Conservation (phyloP, 2,329 filamentous ascomycete genomes). For the Colletotrichum lini region DNA sequence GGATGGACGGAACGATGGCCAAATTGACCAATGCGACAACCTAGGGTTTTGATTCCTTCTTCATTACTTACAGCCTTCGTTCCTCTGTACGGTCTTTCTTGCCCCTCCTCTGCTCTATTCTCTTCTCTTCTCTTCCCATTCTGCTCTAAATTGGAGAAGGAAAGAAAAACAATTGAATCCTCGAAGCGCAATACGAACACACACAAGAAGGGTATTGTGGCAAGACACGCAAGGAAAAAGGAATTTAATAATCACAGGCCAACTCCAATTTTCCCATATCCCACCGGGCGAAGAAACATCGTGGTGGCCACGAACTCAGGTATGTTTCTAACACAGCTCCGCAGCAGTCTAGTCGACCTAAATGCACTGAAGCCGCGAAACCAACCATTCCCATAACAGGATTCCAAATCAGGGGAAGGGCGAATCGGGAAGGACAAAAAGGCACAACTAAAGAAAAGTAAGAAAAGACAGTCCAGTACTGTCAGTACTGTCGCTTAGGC, state of each 20-base stretch:
- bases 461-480: not conserved
- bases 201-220: conserved; percentile 42
- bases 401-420: too few species aligned
- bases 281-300: not conserved
- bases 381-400: too few species aligned
- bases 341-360: too few species aligned
- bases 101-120: not conserved
- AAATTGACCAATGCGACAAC: not conserved
- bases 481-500: not conserved
- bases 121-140: conserved; percentile 5
- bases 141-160: conserved; percentile 23
- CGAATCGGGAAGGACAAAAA: conserved; percentile 10
- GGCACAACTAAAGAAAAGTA: conserved; percentile 5
- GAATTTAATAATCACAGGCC: not conserved
- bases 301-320: not conserved
- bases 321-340: too few species aligned
- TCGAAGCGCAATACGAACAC: conserved; percentile 34
- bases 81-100: not conserved
- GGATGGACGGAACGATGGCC: not conserved
- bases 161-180: too few species aligned
- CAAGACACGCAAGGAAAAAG: conserved; percentile 35
- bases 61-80: not conserved
- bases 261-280: not conserved
- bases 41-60: conserved; percentile 1
- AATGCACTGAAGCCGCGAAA: not conserved